phyloP scores from a whole-genome alignment of 2,329 filamentous ascomycete genomes.

The Claviceps humidiphila region DNA sequence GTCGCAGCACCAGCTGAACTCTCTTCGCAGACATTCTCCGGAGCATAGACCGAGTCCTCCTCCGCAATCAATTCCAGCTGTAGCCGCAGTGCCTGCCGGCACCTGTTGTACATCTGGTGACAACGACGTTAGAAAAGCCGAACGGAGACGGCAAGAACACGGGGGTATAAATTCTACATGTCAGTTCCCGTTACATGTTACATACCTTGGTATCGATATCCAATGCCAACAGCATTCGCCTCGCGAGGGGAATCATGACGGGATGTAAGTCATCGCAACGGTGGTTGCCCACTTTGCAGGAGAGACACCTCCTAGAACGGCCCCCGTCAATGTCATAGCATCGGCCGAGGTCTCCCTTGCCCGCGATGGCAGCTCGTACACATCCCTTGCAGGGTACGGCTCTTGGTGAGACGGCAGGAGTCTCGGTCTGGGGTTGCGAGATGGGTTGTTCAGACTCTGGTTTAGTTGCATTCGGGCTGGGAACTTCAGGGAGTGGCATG shows the following conservation, averaged over 20 bases:
- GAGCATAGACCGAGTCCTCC: not conserved
- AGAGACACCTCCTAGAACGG: not conserved
- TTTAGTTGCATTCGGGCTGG: no score
- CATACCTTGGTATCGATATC: not conserved
- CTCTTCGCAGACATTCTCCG: not conserved
- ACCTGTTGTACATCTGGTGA: not conserved
- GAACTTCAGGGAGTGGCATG: no score
- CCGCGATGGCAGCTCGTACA: not conserved
- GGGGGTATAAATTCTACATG: not conserved
- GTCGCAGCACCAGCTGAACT: not conserved
- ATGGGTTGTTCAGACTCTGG: no score
- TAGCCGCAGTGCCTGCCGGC: not conserved
- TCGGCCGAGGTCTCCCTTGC: not conserved
- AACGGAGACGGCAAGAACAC: not conserved
- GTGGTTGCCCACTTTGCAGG: not conserved
- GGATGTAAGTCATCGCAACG: not conserved
- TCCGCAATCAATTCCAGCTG: not conserved
- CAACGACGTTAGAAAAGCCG: not conserved
- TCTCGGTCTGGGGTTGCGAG: no score
- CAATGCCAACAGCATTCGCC: not conserved
- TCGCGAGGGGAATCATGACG: not conserved
- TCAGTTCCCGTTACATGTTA: not conserved
- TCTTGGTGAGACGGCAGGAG: not conserved
- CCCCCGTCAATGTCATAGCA: not conserved
- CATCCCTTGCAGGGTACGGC: not conserved